Percentiles rank a stretch among this genome's conserved stretches.
These are phyloP conservation scores for Ceratonia siliqua DNA, from an alignment of 306 rosid species.

Conservation along the genomic window DNA sequence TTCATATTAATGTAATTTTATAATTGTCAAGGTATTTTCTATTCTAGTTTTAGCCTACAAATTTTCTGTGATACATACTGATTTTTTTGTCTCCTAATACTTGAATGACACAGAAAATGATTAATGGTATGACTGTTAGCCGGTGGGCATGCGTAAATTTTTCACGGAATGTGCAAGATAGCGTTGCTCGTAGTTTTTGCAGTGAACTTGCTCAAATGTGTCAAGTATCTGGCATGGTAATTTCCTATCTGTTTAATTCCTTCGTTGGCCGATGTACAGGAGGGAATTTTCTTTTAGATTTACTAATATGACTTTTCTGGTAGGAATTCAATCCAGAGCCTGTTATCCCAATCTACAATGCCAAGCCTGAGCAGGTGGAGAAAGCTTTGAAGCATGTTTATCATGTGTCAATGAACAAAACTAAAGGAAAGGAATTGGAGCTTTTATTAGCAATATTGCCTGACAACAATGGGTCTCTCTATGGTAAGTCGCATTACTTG, in stretches of 20 bases:
- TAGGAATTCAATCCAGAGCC: slow-evolving; percentile 87
- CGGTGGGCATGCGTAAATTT: slow-evolving; percentile 98
- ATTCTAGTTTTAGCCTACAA: background rate
- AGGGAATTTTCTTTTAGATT: background rate
- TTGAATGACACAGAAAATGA: slow-evolving; percentile 79
- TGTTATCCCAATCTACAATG: slow-evolving; percentile 82
- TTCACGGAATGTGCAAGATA: slow-evolving; percentile 88
- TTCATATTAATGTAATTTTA: background rate
- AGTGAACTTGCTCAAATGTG: slow-evolving; percentile 92
- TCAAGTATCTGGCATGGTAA: slow-evolving; percentile 99
- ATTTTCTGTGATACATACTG: slow-evolving; percentile 7
- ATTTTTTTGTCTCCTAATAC: slow-evolving; percentile 20
- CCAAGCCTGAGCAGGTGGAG: slow-evolving; percentile 89
- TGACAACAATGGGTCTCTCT: slow-evolving; percentile 87
- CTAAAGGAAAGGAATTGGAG: slow-evolving; percentile 86
- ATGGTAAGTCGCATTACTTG: slow-evolving; percentile 48
- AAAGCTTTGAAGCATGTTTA: slow-evolving; percentile 86
- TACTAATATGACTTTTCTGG: slow-evolving; percentile 4
- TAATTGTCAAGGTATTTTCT: background rate
- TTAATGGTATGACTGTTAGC: slow-evolving; percentile 92
- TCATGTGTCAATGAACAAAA: slow-evolving; percentile 76
- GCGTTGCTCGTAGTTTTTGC: slow-evolving; percentile 84
- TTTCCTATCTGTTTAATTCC: slow-evolving; percentile 22
- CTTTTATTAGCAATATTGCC: slow-evolving; percentile 85
- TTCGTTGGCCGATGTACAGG: slow-evolving; percentile 7